These are phyloP conservation scores for Plectosphaerella cucumerina DNA, from an alignment of 2,329 filamentous ascomycete genomes.

Conservation along the genomic window DNA sequence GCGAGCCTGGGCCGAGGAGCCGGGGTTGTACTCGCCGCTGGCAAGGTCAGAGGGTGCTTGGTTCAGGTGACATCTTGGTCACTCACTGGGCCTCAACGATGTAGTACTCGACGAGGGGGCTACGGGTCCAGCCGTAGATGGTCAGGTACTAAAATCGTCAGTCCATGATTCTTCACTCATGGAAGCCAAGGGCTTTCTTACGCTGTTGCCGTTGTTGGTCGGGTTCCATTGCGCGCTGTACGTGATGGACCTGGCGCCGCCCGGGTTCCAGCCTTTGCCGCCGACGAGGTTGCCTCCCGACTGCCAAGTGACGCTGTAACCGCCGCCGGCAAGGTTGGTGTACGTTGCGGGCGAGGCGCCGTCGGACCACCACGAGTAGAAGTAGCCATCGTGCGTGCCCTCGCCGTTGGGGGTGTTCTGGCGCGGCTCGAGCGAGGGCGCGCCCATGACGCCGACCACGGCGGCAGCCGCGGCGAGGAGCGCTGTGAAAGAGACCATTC, in stretches of 20 bases:
- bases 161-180: constrained; percentile 4
- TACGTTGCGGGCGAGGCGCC: constrained; percentile 34
- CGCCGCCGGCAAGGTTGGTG: constrained; percentile 36
- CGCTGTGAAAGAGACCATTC: not conserved
- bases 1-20: constrained; percentile 27
- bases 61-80: not conserved
- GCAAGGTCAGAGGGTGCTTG: not conserved
- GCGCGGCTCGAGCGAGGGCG: constrained; percentile 6
- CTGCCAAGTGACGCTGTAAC: constrained; percentile 40
- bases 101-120: constrained; percentile 31
- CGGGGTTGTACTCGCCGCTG: constrained; percentile 9
- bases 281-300: constrained; percentile 49
- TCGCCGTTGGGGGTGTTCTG: constrained; percentile 28
- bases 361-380: constrained; percentile 46
- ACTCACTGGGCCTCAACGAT: not conserved
- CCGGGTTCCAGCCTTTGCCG: constrained; percentile 56
- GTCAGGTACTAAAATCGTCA: constrained; percentile 29
- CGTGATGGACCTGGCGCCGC: constrained; percentile 39
- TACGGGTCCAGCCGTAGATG: constrained; percentile 32
- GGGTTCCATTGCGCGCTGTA: constrained; percentile 29
- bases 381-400: constrained; percentile 36
- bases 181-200: constrained; percentile 41
- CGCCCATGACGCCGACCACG: constrained; percentile 8
- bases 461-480: constrained; percentile 5
- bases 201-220: constrained; percentile 26